These are phyloP conservation scores for Colletotrichum sp. DNA, from an alignment of 2,329 filamentous ascomycete genomes.

Conservation along the genomic window DNA sequence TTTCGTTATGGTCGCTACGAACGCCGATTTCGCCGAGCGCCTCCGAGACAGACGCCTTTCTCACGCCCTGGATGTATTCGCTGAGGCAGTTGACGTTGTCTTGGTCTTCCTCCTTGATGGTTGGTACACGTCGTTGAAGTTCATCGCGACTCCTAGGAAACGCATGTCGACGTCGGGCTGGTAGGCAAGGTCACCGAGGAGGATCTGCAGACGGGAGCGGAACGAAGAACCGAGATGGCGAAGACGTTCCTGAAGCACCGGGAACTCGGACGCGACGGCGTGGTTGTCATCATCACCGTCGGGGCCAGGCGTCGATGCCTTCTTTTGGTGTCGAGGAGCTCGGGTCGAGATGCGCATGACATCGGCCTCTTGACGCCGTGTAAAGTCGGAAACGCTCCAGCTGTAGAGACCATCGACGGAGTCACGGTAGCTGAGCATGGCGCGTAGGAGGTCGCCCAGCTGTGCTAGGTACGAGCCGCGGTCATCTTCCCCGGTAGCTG, in stretches of 20 bases:
- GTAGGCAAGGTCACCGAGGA: conserved; percentile 89
- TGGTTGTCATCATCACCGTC: conserved; percentile 26
- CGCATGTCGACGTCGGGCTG: conserved; percentile 95
- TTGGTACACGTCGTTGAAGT: conserved; percentile 97
- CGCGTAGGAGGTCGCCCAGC: conserved; percentile 88
- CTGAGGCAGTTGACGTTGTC: conserved; percentile 24
- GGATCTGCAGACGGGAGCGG: conserved; percentile 74
- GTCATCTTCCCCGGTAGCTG: conserved; percentile 64
- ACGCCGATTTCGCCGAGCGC: neutral
- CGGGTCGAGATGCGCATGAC: conserved; percentile 71
- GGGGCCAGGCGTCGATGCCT: conserved; percentile 4
- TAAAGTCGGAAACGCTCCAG: conserved; percentile 94
- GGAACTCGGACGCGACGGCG: conserved; percentile 67
- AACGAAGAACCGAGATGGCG: conserved; percentile 77
- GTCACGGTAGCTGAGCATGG: conserved; percentile 94
- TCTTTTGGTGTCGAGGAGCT: conserved; percentile 19
- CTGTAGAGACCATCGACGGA: conserved; percentile 93
- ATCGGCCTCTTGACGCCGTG: conserved; percentile 82
- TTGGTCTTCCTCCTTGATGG: conserved; percentile 71
- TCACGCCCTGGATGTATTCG: conserved; percentile 12
- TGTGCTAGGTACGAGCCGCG: conserved; percentile 83
- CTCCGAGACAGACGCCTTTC: neutral
- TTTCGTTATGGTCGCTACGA: neutral
- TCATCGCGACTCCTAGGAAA: conserved; percentile 96
- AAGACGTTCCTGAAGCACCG: conserved; percentile 76